A percentile compares a stretch with the other conserved stretches of the same genome.
Conservation (phyloP, 306 rosid genomes). For the Coriaria nepalensis region DNA sequence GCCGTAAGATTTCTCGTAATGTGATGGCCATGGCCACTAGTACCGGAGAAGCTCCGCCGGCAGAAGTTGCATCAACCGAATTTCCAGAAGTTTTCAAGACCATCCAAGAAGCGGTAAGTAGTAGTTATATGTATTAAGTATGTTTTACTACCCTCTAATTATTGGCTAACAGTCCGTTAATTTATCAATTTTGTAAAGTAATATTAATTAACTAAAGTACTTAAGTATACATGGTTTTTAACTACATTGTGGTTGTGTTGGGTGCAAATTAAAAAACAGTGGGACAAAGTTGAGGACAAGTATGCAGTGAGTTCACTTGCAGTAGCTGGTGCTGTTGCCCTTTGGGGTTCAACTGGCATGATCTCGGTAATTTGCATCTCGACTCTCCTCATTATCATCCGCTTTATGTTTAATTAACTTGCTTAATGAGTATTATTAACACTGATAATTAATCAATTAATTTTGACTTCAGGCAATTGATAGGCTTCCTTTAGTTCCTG, state of each 20-base stretch:
- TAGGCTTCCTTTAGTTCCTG: slow-evolving; percentile 84
- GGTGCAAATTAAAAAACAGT: slow-evolving; percentile 23
- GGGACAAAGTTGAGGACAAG: slow-evolving; percentile 92
- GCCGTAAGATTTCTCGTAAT: slow-evolving; percentile 59
- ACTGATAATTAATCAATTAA: not conserved
- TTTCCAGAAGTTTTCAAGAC: slow-evolving; percentile 56
- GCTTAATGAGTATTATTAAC: not conserved
- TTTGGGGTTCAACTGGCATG: slow-evolving; percentile 61
- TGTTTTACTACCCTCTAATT: not conserved
- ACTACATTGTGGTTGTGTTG: slow-evolving; percentile 2
- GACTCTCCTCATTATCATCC: not conserved
- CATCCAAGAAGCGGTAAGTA: slow-evolving; percentile 49
- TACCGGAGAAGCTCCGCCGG: slow-evolving; percentile 71
- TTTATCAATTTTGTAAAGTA: too few relatives aligned
- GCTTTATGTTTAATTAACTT: too few relatives aligned
- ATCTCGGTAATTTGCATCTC: slow-evolving; percentile 40
- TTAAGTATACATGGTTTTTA: not conserved
- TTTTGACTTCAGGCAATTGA: slow-evolving; percentile 63
- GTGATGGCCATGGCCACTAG: slow-evolving; percentile 65
- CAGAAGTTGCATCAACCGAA: slow-evolving; percentile 55
- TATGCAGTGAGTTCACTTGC: slow-evolving; percentile 71
- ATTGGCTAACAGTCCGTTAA: too few relatives aligned
- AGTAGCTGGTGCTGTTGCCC: slow-evolving; percentile 42
- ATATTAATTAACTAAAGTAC: too few relatives aligned
- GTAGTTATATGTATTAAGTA: not conserved